Percentiles rank a stretch among this genome's conserved stretches.
Evolutionary conservation across 805 yeast species (phyloP).

Genomic region (Cephaloascus albidus): DNA sequence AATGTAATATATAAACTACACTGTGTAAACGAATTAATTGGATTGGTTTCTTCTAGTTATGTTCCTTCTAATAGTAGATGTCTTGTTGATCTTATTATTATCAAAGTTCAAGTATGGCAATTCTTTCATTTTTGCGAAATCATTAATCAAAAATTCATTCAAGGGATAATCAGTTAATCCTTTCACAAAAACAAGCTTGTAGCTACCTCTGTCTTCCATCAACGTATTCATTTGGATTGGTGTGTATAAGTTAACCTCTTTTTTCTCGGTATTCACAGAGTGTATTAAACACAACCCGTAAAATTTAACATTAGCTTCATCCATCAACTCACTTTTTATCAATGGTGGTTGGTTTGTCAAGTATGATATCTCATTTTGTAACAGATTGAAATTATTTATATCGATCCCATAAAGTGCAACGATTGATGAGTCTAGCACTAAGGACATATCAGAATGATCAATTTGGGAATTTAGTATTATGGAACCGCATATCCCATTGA

Average conservation of each 20-base stretch:
- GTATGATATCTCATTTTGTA: conserved; percentile 9
- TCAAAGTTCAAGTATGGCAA: conserved; percentile 16
- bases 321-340: conserved; percentile 1
- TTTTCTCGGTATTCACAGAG: conserved; percentile 36
- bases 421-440: conserved; percentile 30
- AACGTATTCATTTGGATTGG: conserved; percentile 22
- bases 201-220: conserved; percentile 14
- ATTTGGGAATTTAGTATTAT: conserved; percentile 22
- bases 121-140: neutral
- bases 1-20: no score
- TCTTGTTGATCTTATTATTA: conserved; percentile 35
- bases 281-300: conserved; percentile 58
- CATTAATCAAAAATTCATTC: conserved; percentile 30
- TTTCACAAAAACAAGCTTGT: conserved; percentile 36
- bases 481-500: conserved; percentile 24
- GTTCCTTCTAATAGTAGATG: conserved; percentile 50
- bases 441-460: conserved; percentile 12
- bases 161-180: conserved; percentile 63
- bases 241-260: conserved; percentile 45
- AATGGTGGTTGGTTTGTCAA: conserved; percentile 4
- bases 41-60: conserved; percentile 27
- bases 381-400: conserved; percentile 7
- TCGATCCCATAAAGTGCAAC: conserved; percentile 26
- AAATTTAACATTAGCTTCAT: conserved; percentile 12
- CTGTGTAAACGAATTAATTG: neutral